Evolutionary conservation across 1,284 basidiomycete species (phyloP).

Genomic region (Wallemia mellicola): DNA sequence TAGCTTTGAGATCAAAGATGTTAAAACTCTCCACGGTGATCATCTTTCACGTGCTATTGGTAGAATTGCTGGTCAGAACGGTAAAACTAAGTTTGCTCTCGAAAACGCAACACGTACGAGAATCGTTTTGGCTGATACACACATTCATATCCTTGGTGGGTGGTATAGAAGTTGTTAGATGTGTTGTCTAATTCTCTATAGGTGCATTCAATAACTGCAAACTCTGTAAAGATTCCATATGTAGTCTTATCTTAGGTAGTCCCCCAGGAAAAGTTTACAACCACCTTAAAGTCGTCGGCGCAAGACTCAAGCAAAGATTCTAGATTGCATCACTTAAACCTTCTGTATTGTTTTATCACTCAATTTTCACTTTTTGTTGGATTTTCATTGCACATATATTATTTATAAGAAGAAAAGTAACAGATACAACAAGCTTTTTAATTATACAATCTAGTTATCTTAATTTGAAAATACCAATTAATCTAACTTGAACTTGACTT

Average conservation of each 20-base stretch:
- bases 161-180: slow-evolving; percentile 4
- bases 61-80: slow-evolving; percentile 90
- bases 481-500: neutral
- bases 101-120: slow-evolving; percentile 88
- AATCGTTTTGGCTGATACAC: slow-evolving; percentile 90
- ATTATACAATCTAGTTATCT: no score
- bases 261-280: slow-evolving; percentile 93
- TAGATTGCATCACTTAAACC: slow-evolving; percentile 6
- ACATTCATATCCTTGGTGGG: slow-evolving; percentile 19
- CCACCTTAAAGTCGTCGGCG: slow-evolving; percentile 61
- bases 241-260: slow-evolving; percentile 75
- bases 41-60: slow-evolving; percentile 86
- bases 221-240: slow-evolving; percentile 79
- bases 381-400: neutral
- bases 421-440: no score
- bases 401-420: no score
- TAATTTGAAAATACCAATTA: no score
- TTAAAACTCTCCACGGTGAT: slow-evolving; percentile 90
- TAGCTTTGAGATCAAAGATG: slow-evolving; percentile 95
- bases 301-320: slow-evolving; percentile 62
- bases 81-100: slow-evolving; percentile 93
- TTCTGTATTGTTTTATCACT: neutral
- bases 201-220: slow-evolving; percentile 93
- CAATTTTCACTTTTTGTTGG: neutral
- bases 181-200: slow-evolving; percentile 14